Evolutionary conservation across 306 rosid genomes (phyloP), one percentile per base, ranked within the genome.

Genomic region (Cucumis melo): DNA sequence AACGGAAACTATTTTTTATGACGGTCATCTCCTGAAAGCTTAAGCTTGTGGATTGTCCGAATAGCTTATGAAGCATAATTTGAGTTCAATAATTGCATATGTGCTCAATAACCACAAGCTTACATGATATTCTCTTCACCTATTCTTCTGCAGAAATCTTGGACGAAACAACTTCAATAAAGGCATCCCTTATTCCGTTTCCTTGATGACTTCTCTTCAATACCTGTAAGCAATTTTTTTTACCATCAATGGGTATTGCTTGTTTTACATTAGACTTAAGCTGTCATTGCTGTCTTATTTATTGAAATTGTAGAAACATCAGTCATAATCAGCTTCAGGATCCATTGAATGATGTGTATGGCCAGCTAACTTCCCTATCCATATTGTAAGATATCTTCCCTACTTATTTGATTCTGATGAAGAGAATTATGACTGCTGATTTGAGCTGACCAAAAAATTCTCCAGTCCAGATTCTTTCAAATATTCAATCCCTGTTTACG

Each of bases 291-390:
- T 75, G 59, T 36, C 39, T 48, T 39, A 44, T 55, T 55, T 67
- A 55, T 87, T 78, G 66, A 84, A 46, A 78, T 73, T 86, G 86
- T 81, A 94, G 99, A 79, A 90, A 90, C 75, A 51, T 94, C 75
- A 88, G 92, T 78, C 97, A 88, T 85, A 94, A 94, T 78, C 99
- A 94, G 82, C 80, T 94, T 67, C 93, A 83, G 81, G 83, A 85
- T 76, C 88, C 77, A 77, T 75, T 94, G 79, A 19, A 0, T 80
- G 85, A 89, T 57, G n/a, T 81, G 50, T 94, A 87, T 68, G 80
- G 82, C 27, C 81, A 86, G 88, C 99, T 94, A 70, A 55, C 95
- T 81, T 87, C 90, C 54, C 96, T 94, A 66, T 74, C 88, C 62
- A 86, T 86, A 82, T 77, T 94, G 99, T 94, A 83, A 94, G 94